These are phyloP conservation scores for Apiospora saccharicola DNA, from an alignment of 2,329 filamentous ascomycete genomes.

Conservation along the genomic window DNA sequence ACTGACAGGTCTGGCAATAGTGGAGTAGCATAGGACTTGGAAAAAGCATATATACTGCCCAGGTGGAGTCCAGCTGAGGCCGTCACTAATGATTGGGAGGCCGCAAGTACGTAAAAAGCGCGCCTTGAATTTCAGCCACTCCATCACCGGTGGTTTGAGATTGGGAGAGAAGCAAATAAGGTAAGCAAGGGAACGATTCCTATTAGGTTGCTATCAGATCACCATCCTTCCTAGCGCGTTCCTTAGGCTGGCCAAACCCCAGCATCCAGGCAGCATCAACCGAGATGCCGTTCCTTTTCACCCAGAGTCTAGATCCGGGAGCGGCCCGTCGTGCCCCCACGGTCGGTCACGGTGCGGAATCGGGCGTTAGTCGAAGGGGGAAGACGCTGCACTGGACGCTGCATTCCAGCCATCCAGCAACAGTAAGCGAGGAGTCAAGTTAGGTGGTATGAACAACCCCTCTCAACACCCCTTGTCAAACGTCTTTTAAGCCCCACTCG, in stretches of 20 bases:
- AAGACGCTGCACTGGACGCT: not conserved
- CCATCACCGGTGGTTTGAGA: not conserved
- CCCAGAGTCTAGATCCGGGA: not conserved
- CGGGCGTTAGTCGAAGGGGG: not conserved
- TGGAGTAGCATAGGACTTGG: not conserved
- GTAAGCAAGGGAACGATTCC: not conserved
- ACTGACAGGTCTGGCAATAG: not conserved
- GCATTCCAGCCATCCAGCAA: not conserved
- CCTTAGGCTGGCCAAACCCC: too few species aligned
- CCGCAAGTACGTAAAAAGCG: not conserved
- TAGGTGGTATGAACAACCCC: not conserved
- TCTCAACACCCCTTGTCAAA: not conserved
- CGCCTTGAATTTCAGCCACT: not conserved
- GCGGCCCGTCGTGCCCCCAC: not conserved
- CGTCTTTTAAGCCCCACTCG: not conserved
- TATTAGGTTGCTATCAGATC: not conserved
- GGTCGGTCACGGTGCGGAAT: not conserved
- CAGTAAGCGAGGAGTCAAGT: not conserved
- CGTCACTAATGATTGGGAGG: not conserved
- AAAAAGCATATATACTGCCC: slow-evolving; percentile 1
- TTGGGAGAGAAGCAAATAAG: not conserved
- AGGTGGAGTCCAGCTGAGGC: not conserved
- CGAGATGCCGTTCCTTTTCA: not conserved
- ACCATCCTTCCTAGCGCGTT: not conserved
- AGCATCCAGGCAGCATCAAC: not conserved